Percentiles rank a stretch among this genome's conserved stretches.
These are phyloP conservation scores for Plasmopara muralis DNA, from an alignment of 352 stramenopile species.

Conservation along the genomic window DNA sequence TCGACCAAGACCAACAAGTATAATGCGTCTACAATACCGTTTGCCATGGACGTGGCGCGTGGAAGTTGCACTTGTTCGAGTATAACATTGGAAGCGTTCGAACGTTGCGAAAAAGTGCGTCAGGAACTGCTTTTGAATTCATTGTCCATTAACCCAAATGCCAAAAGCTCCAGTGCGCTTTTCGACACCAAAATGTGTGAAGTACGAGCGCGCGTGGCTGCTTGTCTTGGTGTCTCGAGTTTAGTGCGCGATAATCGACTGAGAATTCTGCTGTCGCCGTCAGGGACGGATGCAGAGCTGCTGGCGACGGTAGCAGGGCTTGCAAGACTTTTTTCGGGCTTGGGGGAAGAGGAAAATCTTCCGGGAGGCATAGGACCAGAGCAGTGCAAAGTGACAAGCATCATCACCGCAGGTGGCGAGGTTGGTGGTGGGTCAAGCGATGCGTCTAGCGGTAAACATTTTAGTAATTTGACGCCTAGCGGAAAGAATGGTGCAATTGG, in stretches of 20 bases:
- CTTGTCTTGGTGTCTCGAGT: slow-evolving; percentile 43
- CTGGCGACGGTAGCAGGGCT: slow-evolving; percentile 67
- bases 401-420: slow-evolving; percentile 78
- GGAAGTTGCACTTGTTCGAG: slow-evolving; percentile 84
- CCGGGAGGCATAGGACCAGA: slow-evolving; percentile 20
- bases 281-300: slow-evolving; percentile 82
- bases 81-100: slow-evolving; percentile 60
- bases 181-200: slow-evolving; percentile 65
- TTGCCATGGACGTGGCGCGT: slow-evolving; percentile 53
- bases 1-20: slow-evolving; percentile 85
- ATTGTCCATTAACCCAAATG: slow-evolving; percentile 78
- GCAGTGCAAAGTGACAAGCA: slow-evolving; percentile 66
- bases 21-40: slow-evolving; percentile 72
- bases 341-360: slow-evolving; percentile 25
- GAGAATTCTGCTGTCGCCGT: slow-evolving; percentile 69
- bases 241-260: slow-evolving; percentile 49
- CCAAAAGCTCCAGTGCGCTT: slow-evolving; percentile 51
- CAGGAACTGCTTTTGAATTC: slow-evolving; percentile 73
- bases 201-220: slow-evolving; percentile 48
- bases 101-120: slow-evolving; percentile 53
- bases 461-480: slow-evolving; percentile 73
- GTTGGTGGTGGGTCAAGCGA: slow-evolving; percentile 75
- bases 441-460: slow-evolving; percentile 71
- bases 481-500: slow-evolving; percentile 39
- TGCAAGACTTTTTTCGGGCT: slow-evolving; percentile 46